Conservation (phyloP, 495 filamentous ascomycete species). For the Tuber calosporum region DNA sequence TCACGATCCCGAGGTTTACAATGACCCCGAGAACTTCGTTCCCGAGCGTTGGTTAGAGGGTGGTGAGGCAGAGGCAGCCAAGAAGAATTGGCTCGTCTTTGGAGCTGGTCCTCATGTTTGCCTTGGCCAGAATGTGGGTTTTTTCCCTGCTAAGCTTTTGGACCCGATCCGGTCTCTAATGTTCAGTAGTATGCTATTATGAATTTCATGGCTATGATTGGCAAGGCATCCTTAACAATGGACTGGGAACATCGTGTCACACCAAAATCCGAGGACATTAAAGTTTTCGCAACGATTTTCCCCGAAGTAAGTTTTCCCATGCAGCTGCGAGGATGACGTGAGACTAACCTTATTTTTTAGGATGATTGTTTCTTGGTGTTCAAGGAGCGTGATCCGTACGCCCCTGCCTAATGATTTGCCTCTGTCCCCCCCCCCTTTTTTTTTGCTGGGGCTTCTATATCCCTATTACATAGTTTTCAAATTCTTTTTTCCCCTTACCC, state of each 20-base stretch:
- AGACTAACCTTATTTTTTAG: conserved; percentile 13
- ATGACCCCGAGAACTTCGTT: conserved; percentile 77
- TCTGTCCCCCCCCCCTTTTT: background rate
- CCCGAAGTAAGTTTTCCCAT: conserved; percentile 62
- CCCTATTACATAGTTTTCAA: conserved; percentile 16
- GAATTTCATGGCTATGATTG: conserved; percentile 84
- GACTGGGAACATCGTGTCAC: conserved; percentile 89
- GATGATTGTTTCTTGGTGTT: conserved; percentile 42
- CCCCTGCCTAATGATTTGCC: conserved; percentile 8
- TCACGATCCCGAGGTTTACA: conserved; percentile 88
- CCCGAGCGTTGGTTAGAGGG: conserved; percentile 91
- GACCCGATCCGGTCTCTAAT: background rate
- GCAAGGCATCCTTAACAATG: conserved; percentile 82
- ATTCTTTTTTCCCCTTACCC: conserved; percentile 6
- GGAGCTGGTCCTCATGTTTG: conserved; percentile 96
- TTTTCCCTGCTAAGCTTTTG: background rate
- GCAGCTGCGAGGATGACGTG: background rate
- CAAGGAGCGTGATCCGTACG: conserved; percentile 32
- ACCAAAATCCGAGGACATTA: conserved; percentile 77
- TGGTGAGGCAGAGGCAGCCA: conserved; percentile 73
- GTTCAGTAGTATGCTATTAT: conserved; percentile 62
- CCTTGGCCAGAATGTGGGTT: conserved; percentile 63
- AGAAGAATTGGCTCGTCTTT: conserved; percentile 97
- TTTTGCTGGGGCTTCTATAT: conserved; percentile 4
- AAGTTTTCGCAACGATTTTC: conserved; percentile 98